phyloP scores from a whole-genome alignment of 805 yeast species.

The Torulaspora delbrueckii region DNA sequence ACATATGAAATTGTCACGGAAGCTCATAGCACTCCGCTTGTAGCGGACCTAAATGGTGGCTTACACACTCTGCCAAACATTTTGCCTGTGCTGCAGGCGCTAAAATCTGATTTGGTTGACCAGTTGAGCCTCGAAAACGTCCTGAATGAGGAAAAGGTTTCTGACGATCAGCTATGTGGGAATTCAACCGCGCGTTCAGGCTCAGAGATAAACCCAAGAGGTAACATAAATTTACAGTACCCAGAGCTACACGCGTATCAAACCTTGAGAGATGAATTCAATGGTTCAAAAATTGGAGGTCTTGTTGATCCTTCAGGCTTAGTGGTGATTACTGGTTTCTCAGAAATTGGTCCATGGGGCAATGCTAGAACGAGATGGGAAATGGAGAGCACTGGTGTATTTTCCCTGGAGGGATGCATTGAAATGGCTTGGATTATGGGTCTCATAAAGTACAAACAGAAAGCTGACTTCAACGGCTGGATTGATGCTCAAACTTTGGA shows the following conservation, averaged over 20 bases:
- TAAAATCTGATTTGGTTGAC: conserved; percentile 73
- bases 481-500: conserved; percentile 64
- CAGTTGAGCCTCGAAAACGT: conserved; percentile 60
- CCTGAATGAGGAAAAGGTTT: conserved; percentile 1
- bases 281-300: conserved; percentile 53
- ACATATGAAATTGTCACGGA: conserved; percentile 70
- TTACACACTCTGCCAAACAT: conserved; percentile 71
- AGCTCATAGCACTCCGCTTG: conserved; percentile 82
- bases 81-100: conserved; percentile 56
- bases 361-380: conserved; percentile 91
- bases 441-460: conserved; percentile 65
- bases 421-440: conserved; percentile 97
- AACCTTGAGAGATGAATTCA: conserved; percentile 49
- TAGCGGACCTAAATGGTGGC: conserved; percentile 95
- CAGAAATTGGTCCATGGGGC: conserved; percentile 94
- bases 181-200: not conserved
- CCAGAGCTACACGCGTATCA: conserved; percentile 62
- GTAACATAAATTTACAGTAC: conserved; percentile 75
- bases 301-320: conserved; percentile 73
- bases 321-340: conserved; percentile 80
- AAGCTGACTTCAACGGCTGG: conserved; percentile 57
- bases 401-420: conserved; percentile 81
- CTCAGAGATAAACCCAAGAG: conserved; percentile 59
- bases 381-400: conserved; percentile 79
- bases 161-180: not conserved